Conservation (phyloP, 768 basidiomycete genomes). For the Asterophora lycoperdoides region DNA sequence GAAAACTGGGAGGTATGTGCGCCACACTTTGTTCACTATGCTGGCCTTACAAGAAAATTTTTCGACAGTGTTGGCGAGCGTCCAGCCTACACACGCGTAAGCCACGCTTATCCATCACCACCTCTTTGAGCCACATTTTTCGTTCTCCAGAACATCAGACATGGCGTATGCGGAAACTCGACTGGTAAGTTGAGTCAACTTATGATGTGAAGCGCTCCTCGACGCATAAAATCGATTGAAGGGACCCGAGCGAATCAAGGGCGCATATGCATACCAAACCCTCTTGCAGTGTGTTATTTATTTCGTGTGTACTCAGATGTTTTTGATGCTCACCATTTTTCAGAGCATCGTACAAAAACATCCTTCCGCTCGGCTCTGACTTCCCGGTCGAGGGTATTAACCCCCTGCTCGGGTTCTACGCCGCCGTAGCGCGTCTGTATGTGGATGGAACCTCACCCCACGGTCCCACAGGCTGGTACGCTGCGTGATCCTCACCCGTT, state of each 20-base stretch:
- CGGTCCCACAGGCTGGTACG: slow-evolving; percentile 78
- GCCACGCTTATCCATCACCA: too few relatives aligned
- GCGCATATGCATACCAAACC: slow-evolving; percentile 87
- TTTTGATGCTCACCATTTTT: not conserved
- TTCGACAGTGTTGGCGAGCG: slow-evolving; percentile 79
- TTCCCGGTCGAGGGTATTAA: slow-evolving; percentile 93
- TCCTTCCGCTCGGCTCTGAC: slow-evolving; percentile 85
- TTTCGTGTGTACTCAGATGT: not conserved
- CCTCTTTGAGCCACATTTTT: not conserved
- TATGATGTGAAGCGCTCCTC: not conserved
- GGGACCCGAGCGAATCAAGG: slow-evolving; percentile 70
- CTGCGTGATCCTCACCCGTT: not conserved
- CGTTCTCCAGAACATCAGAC: slow-evolving; percentile 63
- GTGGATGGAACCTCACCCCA: slow-evolving; percentile 69
- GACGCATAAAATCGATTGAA: not conserved
- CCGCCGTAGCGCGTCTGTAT: slow-evolving; percentile 69
- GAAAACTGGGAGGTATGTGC: slow-evolving; percentile 64
- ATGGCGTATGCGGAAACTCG: slow-evolving; percentile 91
- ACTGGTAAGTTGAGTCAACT: slow-evolving; percentile 40
- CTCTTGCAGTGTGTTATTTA: slow-evolving; percentile 56
- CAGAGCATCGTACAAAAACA: slow-evolving; percentile 46
- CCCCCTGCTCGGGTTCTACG: slow-evolving; percentile 86
- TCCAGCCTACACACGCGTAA: slow-evolving; percentile 90
- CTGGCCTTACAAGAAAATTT: not conserved
- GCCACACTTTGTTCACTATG: not conserved